These are phyloP conservation scores for Aspergillus ustus DNA, from an alignment of 2,329 filamentous ascomycete species.

Conservation along the genomic window DNA sequence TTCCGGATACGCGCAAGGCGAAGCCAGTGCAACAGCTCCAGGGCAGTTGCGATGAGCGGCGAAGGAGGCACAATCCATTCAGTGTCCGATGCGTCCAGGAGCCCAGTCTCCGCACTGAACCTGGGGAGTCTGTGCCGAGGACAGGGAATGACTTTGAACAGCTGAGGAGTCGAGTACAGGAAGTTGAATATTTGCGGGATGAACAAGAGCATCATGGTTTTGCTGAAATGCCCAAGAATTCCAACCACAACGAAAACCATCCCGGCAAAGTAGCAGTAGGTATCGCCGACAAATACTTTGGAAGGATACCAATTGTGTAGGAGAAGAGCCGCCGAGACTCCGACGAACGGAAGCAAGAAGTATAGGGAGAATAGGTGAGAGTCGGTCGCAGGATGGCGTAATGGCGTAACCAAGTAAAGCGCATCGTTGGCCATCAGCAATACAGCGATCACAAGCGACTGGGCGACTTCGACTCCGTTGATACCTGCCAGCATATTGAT, in stretches of 20 bases:
- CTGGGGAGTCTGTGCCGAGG: constrained; percentile 88
- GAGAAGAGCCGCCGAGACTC: constrained; percentile 84
- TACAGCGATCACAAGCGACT: constrained; percentile 86
- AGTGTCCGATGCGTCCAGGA: constrained; percentile 85
- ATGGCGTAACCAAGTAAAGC: constrained; percentile 81
- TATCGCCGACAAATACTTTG: constrained; percentile 94
- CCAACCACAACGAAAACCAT: constrained; percentile 99
- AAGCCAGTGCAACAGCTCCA: constrained; percentile 72
- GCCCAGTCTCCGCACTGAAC: constrained; percentile 82
- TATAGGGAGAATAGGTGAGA: constrained; percentile 96
- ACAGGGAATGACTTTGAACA: constrained; percentile 88
- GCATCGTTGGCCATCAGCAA: constrained; percentile 85
- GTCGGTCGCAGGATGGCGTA: constrained; percentile 91
- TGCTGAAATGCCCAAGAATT: constrained; percentile 96
- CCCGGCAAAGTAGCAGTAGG: constrained; percentile 98
- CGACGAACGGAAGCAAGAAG: constrained; percentile 90
- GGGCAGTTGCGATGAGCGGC: constrained; percentile 61
- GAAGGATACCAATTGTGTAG: constrained; percentile 96
- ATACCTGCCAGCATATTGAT: constrained; percentile 99
- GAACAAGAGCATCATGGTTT: constrained; percentile 88
- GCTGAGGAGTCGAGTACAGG: constrained; percentile 86
- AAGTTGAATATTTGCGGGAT: constrained; percentile 97
- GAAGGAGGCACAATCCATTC: constrained; percentile 75
- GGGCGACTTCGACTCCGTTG: constrained; percentile 95
- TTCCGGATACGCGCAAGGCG: constrained; percentile 70